Evolutionary conservation across 2,329 filamentous ascomycete genomes (phyloP), one percentile per base, ranked within the genome.

Genomic region (Diaporthe helianthi): DNA sequence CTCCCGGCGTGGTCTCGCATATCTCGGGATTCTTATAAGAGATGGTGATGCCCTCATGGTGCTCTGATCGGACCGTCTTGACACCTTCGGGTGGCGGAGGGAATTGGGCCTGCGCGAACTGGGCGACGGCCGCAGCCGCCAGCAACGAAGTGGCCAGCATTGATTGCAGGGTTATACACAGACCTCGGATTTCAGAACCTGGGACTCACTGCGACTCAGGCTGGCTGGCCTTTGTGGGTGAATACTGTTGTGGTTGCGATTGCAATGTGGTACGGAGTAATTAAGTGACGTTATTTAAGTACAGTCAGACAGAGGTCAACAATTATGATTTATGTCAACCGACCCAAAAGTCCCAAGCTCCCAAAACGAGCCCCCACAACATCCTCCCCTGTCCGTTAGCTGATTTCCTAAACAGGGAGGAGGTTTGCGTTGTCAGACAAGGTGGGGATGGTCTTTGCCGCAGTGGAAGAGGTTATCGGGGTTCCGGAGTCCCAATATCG

Each of bases 1-100:
- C 76, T 74, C 91, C 92, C 9, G 86, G 87, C 1, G 91, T 92
- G 55, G 82, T 85, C 78, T 91, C 93, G 15, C 86, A 89, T 54
- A 86, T 88, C 9, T 82, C 77, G 5, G 86, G 84, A 44, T 84
- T 80, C 75, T 90, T 92, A 83, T 91, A 93, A 67, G 87, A 86
- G 76, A 93, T 87, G 69, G 86, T 89, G 75, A 93, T 87, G 73
- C 86, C 85, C 33, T 82, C 80, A 76, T 92, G 84, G 73, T 91
- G 68, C 38, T 69, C 64, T 4, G 71, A 72, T 17, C 29, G 65
- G 5, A 72, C 64, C 60, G 64, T 67, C 2, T 44, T 72, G 65
- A 72, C 26, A 6, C 69, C 71, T 49, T 69, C 54, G 17, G 64
- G 69, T 17, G 52, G 60, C 6, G 71, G 71, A 0, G 71, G 71